Evolutionary conservation across 2,329 filamentous ascomycete genomes (phyloP).

Genomic region (Alternaria incomplexa): DNA sequence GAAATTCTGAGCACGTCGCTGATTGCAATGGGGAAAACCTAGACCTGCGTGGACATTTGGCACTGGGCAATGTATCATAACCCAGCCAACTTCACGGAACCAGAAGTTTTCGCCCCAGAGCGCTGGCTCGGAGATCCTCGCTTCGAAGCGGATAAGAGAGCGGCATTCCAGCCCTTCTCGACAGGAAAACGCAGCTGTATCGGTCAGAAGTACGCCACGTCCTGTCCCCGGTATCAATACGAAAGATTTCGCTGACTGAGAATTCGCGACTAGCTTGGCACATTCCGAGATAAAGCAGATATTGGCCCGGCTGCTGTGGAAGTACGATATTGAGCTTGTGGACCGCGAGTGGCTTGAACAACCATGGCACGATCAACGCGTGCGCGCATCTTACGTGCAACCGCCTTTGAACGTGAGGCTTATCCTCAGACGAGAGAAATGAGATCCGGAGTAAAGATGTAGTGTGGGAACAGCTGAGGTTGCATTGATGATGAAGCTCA

Average conservation of each 20-base stretch:
- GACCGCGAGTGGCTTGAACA: neutral
- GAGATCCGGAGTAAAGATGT: neutral
- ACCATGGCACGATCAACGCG: neutral
- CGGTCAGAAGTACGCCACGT: neutral
- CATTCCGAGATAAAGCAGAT: slow-evolving; percentile 7
- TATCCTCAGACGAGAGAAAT: neutral
- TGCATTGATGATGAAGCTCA: neutral
- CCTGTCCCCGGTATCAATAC: neutral
- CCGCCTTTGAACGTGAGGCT: slow-evolving; percentile 1
- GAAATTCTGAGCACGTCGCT: neutral
- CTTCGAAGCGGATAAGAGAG: neutral
- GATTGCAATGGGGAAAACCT: neutral
- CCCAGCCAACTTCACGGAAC: slow-evolving; percentile 3
- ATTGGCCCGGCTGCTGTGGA: neutral
- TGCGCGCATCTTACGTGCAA: slow-evolving; percentile 5
- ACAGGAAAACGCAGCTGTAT: slow-evolving; percentile 1
- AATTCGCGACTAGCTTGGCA: neutral
- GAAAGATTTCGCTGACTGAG: neutral
- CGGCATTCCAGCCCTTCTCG: slow-evolving; percentile 1
- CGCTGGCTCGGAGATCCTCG: neutral
- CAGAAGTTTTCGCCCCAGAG: neutral
- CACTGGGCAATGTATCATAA: slow-evolving; percentile 10
- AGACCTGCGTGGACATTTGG: slow-evolving; percentile 2
- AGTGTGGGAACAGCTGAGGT: neutral
- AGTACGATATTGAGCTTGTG: slow-evolving; percentile 1